These are phyloP conservation scores for Heritiera littoralis DNA, from an alignment of 345 rosid genomes.

Conservation along the genomic window DNA sequence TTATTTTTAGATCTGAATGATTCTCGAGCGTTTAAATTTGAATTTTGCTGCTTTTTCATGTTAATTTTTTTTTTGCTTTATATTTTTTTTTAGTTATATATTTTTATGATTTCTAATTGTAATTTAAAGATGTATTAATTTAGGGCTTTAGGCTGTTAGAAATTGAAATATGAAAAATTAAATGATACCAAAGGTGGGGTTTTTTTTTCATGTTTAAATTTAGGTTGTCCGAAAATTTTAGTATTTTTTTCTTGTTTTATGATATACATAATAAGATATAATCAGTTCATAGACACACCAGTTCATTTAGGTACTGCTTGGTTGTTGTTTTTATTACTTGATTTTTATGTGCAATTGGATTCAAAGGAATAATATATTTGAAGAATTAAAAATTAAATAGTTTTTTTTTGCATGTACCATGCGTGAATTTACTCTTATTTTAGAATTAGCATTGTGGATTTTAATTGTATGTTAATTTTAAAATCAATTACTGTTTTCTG, in stretches of 20 bases:
- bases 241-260: background rate
- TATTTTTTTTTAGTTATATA: background rate
- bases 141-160: background rate
- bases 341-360: background rate
- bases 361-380: background rate
- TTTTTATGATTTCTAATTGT: background rate
- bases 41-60: background rate
- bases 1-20: background rate
- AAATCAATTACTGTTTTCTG: background rate
- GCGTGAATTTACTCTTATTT: background rate
- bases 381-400: background rate
- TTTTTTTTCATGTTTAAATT: background rate
- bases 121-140: too few species aligned
- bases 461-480: background rate
- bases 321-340: background rate
- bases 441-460: background rate
- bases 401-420: background rate
- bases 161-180: background rate
- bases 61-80: background rate
- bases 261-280: background rate
- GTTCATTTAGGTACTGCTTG: background rate
- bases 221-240: background rate
- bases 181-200: background rate
- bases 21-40: background rate
- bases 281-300: background rate